Evolutionary conservation across 768 basidiomycete genomes (phyloP).

Genomic region (Clitopilus passeckerianus): DNA sequence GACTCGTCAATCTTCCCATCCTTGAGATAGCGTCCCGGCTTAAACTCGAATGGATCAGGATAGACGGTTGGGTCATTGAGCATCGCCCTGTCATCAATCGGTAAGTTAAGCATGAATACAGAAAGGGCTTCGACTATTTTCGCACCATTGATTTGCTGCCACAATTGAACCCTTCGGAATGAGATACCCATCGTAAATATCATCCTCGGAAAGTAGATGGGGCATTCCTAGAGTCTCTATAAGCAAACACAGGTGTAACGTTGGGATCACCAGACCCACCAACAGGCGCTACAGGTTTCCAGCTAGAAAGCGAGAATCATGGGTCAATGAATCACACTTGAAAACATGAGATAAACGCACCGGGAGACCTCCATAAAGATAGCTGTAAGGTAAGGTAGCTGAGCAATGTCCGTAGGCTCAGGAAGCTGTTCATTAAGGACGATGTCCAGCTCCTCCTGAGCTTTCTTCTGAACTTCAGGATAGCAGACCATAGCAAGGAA

Average conservation of each 20-base stretch:
- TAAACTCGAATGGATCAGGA: slow-evolving; percentile 13
- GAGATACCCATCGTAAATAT: slow-evolving; percentile 5
- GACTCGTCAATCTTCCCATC: slow-evolving; percentile 8
- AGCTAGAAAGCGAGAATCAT: background rate
- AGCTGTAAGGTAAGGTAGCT: slow-evolving; percentile 9
- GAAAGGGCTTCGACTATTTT: background rate
- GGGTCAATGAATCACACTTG: background rate
- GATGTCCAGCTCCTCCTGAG: slow-evolving; percentile 8
- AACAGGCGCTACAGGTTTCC: slow-evolving; percentile 18
- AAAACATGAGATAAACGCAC: background rate
- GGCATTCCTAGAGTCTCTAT: slow-evolving; percentile 1
- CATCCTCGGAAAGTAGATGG: slow-evolving; percentile 2
- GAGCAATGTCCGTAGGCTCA: slow-evolving; percentile 5
- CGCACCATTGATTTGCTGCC: slow-evolving; percentile 3
- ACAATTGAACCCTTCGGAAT: slow-evolving; percentile 3
- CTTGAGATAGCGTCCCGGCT: slow-evolving; percentile 16
- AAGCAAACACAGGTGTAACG: background rate
- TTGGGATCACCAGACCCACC: slow-evolving; percentile 7
- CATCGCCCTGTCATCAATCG: slow-evolving; percentile 1
- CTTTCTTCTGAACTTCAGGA: slow-evolving; percentile 10
- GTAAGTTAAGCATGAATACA: background rate
- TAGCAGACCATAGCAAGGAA: slow-evolving; percentile 8
- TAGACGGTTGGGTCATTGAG: slow-evolving; percentile 4
- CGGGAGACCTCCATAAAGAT: slow-evolving; percentile 9
- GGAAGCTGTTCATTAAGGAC: slow-evolving; percentile 12